Base-by-base conservation (phyloP, 202 grass and related monocot genomes). In the Zoysia matrella region DNA sequence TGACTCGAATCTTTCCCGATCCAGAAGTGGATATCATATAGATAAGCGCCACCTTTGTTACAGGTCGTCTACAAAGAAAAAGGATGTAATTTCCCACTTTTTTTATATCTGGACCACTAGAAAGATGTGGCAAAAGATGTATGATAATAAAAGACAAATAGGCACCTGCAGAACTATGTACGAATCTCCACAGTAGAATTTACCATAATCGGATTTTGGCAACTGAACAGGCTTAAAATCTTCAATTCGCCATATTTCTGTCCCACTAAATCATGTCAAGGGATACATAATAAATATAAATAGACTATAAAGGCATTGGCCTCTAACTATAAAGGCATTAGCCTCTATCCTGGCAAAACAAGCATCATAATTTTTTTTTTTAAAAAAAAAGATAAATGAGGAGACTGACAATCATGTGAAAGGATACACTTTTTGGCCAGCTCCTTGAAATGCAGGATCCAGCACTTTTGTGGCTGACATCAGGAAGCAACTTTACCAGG, bases 1-100 rank as follows among this genome's bases (percentile, higher is more conserved):
- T 97, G 94, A 86, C 89, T 97, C 5, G 94, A 94, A 80, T 97
- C 92, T 83, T 97, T 97, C 60, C 94, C 94, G 46, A 97, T 94
- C 94, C 94, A 97, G 75, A 97, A 97, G 83, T 97, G 94, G 72
- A 94, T 87, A 67, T 97, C 94, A 8, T 94, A 97, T 48, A 85
- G 15, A 78, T 94, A 97, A 7, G 91, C 89, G 5, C 94, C 94
- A 48, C 89, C 94, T 88, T 92, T 97, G 60, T 80, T 76, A 85
- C 83, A 83, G 75, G 76, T 88, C 60, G 94, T 97, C 94, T 97
- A 83, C 44, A 78, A 71, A 86, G 15, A 55, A 39, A 80, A 74
- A 78, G 78, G 15, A 88, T 63, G 51, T 11, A 40, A 68, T 66
- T 85, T 47, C 88, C 51, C 60, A 58, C 56, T 15, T 73, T 74